Base-by-base conservation (phyloP, 805 yeast species). In the Monosporozyma aquatica region DNA sequence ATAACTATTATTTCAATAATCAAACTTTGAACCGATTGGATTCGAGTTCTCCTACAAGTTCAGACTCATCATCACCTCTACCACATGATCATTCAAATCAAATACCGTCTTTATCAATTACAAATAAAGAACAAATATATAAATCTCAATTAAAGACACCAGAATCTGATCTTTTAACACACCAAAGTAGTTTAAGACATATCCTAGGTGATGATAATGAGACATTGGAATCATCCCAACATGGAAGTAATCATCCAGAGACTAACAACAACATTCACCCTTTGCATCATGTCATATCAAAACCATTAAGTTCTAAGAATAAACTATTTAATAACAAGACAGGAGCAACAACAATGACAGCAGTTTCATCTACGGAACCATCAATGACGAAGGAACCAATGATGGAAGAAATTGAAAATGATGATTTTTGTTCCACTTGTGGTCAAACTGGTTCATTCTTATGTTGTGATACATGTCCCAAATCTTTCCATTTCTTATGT, bases 401-500 rank as follows among this genome's bases (percentile, higher is more conserved):
- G 70, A n/a, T n/a, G n/a, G n/a, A n/a, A n/a, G n/a, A 60, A 38
- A 52, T 56, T 13, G 64, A 59, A 44, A 92, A 90, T 59, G 94
- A 89, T 47, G 98, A 90, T 60, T 89, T 73, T 59, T 90, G 98
- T 56, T 69, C 84, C n/a, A 72, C 92, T 0, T 90, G 98, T 65
- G 89, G 94, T 2, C 85, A 87, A 22, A 69, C 87, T 0, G 98
- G 98, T 10, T 72, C 84, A 22, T 87, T 90, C 53, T 68, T 90
- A 20, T 92, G 97, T 63, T 90, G 98, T 64, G 98, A 90, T 53
- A 71, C 84, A 2, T 90, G 98, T 62, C 96, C 97, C 0, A 73
- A 72, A 53, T 84, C 95, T 2, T 92, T 90, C 63, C 98, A 90
- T 58, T 87, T 92, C 56, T 70, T 84, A 5, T 90, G 98, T 60